These are phyloP conservation scores for Aspergillus persii DNA, from an alignment of 2,329 filamentous ascomycete genomes.

Conservation along the genomic window DNA sequence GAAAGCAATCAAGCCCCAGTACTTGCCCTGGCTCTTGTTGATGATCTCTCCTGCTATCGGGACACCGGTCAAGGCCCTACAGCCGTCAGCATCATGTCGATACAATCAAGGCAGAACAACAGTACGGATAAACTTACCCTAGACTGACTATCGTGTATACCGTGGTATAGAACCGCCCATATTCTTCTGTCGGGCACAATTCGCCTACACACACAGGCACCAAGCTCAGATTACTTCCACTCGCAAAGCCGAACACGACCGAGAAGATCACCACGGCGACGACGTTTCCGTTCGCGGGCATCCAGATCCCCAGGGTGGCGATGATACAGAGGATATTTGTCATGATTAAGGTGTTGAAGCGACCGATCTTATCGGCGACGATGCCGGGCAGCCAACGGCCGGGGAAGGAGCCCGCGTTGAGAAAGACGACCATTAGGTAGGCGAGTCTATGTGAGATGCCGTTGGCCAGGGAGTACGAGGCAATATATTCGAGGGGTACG, in stretches of 20 bases:
- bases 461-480: constrained; percentile 20
- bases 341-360: constrained; percentile 29
- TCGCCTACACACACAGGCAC: constrained; percentile 48
- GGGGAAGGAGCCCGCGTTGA: constrained; percentile 23
- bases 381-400: constrained; percentile 24
- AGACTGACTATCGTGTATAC: constrained; percentile 31
- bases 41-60: constrained; percentile 30
- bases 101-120: not conserved
- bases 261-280: constrained; percentile 21
- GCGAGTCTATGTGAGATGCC: constrained; percentile 15
- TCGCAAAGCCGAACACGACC: constrained; percentile 35
- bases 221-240: constrained; percentile 39
- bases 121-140: constrained; percentile 8
- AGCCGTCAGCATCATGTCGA: not conserved
- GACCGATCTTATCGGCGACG: constrained; percentile 24
- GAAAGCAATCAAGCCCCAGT: constrained; percentile 28
- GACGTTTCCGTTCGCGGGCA: constrained; percentile 21
- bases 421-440: constrained; percentile 23
- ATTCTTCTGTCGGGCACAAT: constrained; percentile 42
- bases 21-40: constrained; percentile 24
- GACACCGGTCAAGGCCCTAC: constrained; percentile 25
- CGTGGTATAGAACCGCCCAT: constrained; percentile 42
- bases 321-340: constrained; percentile 26
- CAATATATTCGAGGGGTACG: constrained; percentile 24
- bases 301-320: constrained; percentile 27